Base-by-base conservation (phyloP, 495 filamentous ascomycete species). In the Letharia columbiana region DNA sequence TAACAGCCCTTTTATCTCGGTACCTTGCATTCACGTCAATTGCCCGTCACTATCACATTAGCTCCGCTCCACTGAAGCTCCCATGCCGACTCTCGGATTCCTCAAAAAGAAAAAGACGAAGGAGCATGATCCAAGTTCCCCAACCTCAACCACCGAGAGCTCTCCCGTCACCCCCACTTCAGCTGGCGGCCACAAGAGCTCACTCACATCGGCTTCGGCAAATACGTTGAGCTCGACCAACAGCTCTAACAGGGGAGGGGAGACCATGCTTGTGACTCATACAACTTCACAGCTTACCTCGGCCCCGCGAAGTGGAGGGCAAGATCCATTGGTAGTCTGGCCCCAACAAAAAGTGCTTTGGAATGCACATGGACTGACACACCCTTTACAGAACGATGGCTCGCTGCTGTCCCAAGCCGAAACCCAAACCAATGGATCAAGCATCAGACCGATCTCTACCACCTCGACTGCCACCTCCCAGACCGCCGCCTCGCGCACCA, bases 31-130 rank as follows among this genome's bases (percentile, higher is more conserved):
- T 58, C 66, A 64, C 66, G 44, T 61, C 52, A 61, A 37, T 35
- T 49, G n/a, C 54, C 62, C 49, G 60, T 59, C 42, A 41, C 28
- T n/a, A 54, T 58, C 33, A 61, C 66, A 61, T 35, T 52, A 54
- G 44, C 58, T 62, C 44, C 57, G 41, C 50, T 5, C 63, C 45
- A 64, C 63, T 44, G 10, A 49, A 65, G 54, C 66, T 68, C 60
- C 64, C 69, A 73, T 73, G 69, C 69, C 69, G 71, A 71, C 69
- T 61, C 66, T 73, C 62, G 89, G 91, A 69, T 88, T 96, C 73
- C 84, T 98, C 73, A 98, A 97, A 84, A 97, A 96, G 87, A 92
- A 95, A 83, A 87, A 91, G 84, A 95, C 93, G 79, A 96, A 91
- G 86, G 88, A 91, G 78, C 75, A 75, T 74, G 78, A 81, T 74